Percentiles rank a stretch among this genome's conserved stretches.
Evolutionary conservation across 2,329 filamentous ascomycete genomes (phyloP).

Genomic region (Onygena corvina): DNA sequence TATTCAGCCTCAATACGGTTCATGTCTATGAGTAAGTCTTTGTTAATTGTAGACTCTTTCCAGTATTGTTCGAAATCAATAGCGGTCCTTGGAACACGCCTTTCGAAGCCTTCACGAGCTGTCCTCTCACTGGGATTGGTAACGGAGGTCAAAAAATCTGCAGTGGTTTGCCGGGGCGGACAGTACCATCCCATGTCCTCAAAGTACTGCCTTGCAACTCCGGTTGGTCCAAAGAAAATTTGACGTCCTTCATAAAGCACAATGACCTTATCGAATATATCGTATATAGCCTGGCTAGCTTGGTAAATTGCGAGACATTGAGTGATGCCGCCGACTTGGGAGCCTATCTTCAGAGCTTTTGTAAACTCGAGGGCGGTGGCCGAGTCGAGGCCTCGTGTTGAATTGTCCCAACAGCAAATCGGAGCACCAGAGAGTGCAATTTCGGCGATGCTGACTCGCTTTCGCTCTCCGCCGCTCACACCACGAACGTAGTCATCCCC

Average conservation of each 20-base stretch:
- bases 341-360: constrained; percentile 39
- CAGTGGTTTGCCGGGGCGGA: constrained; percentile 53
- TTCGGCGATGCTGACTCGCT: constrained; percentile 42
- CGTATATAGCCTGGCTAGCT: constrained; percentile 40
- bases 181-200: constrained; percentile 57
- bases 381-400: constrained; percentile 42
- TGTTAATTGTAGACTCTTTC: constrained; percentile 29
- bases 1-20: constrained; percentile 22
- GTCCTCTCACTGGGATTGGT: constrained; percentile 53
- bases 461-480: constrained; percentile 50
- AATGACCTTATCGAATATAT: constrained; percentile 61
- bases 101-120: constrained; percentile 47
- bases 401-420: constrained; percentile 36
- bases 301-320: constrained; percentile 50
- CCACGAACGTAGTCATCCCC: constrained; percentile 48
- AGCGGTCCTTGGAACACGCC: constrained; percentile 50
- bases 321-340: constrained; percentile 40
- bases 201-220: constrained; percentile 52
- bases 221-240: constrained; percentile 60
- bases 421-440: constrained; percentile 29
- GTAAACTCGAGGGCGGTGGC: constrained; percentile 49
- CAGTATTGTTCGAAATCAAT: constrained; percentile 52
- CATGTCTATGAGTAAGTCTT: constrained; percentile 27
- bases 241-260: constrained; percentile 66
- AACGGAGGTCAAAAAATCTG: constrained; percentile 57